These are phyloP conservation scores for Solanum gracilifrons DNA, from an alignment of 257 asterid species.

Conservation along the genomic window DNA sequence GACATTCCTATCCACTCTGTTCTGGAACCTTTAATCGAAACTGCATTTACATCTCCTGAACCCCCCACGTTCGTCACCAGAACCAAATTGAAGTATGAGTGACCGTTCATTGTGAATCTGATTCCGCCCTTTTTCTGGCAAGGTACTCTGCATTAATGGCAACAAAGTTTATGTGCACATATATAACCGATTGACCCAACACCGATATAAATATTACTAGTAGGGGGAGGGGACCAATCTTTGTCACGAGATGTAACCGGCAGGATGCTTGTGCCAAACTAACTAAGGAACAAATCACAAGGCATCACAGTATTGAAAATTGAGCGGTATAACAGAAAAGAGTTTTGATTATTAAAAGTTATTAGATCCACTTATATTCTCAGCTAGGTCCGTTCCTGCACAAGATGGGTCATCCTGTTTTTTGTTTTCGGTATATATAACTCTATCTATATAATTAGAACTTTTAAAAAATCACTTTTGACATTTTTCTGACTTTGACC, in stretches of 20 bases:
- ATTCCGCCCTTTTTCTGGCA: slow-evolving; percentile 7
- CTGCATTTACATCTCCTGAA: slow-evolving; percentile 1
- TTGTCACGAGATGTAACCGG: background rate
- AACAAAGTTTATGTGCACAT: background rate
- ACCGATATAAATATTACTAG: background rate
- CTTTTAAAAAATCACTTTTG: background rate
- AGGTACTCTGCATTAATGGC: background rate
- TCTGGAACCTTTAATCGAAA: background rate
- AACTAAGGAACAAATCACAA: background rate
- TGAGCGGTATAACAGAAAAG: background rate
- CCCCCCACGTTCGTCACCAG: slow-evolving; percentile 1
- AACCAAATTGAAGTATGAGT: background rate
- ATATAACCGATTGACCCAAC: background rate
- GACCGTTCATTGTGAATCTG: slow-evolving; percentile 6
- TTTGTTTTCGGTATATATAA: background rate
- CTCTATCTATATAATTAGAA: background rate
- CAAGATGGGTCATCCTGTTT: background rate
- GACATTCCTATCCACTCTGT: slow-evolving; percentile 1
- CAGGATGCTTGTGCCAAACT: background rate
- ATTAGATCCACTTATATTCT: too few species aligned
- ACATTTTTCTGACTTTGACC: too few species aligned
- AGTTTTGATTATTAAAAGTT: too few species aligned
- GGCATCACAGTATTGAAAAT: background rate
- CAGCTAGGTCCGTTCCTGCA: background rate
- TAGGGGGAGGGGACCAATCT: background rate